phyloP scores from a whole-genome alignment of 345 rosid genomes.

The Gossypium raimondii region DNA sequence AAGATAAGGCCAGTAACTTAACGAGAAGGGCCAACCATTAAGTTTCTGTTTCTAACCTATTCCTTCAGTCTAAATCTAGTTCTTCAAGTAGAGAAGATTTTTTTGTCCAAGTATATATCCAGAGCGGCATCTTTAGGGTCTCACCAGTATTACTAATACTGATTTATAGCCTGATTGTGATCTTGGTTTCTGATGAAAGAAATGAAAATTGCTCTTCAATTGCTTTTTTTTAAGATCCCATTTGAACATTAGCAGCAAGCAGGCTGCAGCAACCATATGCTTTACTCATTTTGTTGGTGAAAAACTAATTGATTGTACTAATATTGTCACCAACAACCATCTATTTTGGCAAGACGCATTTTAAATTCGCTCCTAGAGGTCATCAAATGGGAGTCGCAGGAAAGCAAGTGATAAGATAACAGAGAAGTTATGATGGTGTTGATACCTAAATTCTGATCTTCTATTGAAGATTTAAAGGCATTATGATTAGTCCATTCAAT shows the following conservation, averaged over 20 bases:
- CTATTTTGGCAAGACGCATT: no score
- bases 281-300: no score
- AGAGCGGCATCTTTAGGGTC: neutral
- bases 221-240: neutral
- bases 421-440: no score
- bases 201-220: neutral
- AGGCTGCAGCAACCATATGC: no score
- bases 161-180: neutral
- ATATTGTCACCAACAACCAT: no score
- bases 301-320: no score
- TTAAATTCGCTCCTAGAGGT: no score
- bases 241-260: no score
- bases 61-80: neutral
- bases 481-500: neutral
- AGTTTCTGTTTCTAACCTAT: neutral
- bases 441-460: no score
- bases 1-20: neutral
- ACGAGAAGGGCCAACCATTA: neutral
- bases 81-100: neutral
- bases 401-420: no score
- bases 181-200: neutral
- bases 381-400: no score
- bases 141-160: neutral
- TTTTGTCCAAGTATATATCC: neutral
- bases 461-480: no score